A percentile compares a stretch with the other conserved stretches of the same genome.
Conservation (phyloP, 2,329 filamentous ascomycete genomes). For the Zymoseptoria pseudotritici region DNA sequence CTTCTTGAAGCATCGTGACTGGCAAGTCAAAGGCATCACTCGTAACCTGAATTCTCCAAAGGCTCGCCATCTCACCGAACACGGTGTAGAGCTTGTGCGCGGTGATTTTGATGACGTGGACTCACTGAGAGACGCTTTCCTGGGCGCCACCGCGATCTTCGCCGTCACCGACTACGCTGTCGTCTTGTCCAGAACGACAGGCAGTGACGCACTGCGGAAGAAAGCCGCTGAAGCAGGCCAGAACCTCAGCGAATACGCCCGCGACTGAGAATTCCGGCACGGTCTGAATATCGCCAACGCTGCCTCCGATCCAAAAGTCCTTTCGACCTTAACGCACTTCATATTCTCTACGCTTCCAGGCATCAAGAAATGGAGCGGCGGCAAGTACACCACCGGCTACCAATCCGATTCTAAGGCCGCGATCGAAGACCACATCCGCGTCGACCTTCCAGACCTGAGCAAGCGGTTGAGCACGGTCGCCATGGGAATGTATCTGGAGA, state of each 20-base stretch:
- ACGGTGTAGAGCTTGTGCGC: constrained; percentile 34
- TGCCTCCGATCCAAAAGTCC: background rate
- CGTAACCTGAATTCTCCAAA: constrained; percentile 36
- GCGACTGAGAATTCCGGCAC: constrained; percentile 14
- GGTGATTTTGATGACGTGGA: constrained; percentile 29
- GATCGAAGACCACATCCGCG: background rate
- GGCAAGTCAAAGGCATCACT: constrained; percentile 33
- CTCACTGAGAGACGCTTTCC: constrained; percentile 31
- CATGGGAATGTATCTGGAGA: background rate
- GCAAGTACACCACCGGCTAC: background rate
- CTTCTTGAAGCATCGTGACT: constrained; percentile 12
- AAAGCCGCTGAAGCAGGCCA: background rate
- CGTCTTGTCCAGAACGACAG: background rate
- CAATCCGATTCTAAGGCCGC: constrained; percentile 5
- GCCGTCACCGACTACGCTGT: constrained; percentile 16
- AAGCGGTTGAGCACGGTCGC: background rate
- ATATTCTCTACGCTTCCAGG: background rate
- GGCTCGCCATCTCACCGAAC: constrained; percentile 24
- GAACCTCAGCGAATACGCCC: constrained; percentile 2
- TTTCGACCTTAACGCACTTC: background rate
- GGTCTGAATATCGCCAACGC: constrained; percentile 3
- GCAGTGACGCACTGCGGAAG: background rate
- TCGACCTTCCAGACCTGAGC: background rate
- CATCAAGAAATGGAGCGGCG: background rate
- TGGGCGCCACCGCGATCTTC: constrained; percentile 34